Percentiles rank a stretch among this genome's conserved stretches.
Conservation (phyloP, 805 yeast species). For the Candida qinlingensis region DNA sequence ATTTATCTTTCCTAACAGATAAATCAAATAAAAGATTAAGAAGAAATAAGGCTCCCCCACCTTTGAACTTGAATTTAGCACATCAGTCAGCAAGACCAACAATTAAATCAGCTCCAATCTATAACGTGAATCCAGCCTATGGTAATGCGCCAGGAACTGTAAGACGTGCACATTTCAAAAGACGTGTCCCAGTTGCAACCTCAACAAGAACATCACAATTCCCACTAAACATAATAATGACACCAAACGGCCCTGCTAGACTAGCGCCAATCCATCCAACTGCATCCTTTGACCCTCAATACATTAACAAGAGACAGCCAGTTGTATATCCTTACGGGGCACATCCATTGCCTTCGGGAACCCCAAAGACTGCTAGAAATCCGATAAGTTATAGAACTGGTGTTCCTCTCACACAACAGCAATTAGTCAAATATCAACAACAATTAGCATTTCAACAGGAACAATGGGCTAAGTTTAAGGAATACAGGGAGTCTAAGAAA, state of each 20-base stretch:
- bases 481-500: slow-evolving; percentile 19
- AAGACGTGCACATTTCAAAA: slow-evolving; percentile 10
- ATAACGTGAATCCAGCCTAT: slow-evolving; percentile 11
- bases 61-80: slow-evolving; percentile 20
- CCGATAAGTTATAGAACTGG: slow-evolving; percentile 12
- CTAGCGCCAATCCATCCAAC: slow-evolving; percentile 7
- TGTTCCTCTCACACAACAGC: slow-evolving; percentile 20
- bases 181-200: slow-evolving; percentile 1
- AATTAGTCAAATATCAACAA: slow-evolving; percentile 21
- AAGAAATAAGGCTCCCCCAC: slow-evolving; percentile 27
- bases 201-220: not conserved
- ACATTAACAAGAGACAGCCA: slow-evolving; percentile 3
- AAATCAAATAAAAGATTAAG: slow-evolving; percentile 21
- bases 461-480: slow-evolving; percentile 24
- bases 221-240: slow-evolving; percentile 3
- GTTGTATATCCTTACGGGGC: slow-evolving; percentile 9
- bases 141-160: slow-evolving; percentile 13
- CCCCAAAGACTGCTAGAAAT: slow-evolving; percentile 23
- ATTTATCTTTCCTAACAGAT: slow-evolving; percentile 19
- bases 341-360: slow-evolving; percentile 1
- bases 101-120: slow-evolving; percentile 31
- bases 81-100: slow-evolving; percentile 19
- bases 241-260: slow-evolving; percentile 6
- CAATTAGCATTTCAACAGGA: slow-evolving; percentile 23
- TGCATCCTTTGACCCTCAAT: not conserved